phyloP scores from a whole-genome alignment of 2,329 filamentous ascomycete genomes.

The Aspergillus fumigatiaffinis region DNA sequence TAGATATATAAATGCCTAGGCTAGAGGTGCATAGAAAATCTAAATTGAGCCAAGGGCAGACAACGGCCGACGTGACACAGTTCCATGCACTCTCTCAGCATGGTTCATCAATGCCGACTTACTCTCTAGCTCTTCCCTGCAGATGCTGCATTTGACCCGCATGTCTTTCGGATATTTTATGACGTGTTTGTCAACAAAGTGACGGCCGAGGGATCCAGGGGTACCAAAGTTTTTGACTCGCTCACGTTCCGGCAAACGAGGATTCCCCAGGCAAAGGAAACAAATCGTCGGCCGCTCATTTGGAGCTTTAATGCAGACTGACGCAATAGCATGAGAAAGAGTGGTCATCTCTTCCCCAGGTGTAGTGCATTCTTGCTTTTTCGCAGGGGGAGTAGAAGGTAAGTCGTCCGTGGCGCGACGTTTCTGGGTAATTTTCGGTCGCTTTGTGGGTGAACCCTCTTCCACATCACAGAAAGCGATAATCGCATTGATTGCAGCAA shows the following conservation, averaged over 20 bases:
- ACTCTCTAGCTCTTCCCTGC: constrained; percentile 10
- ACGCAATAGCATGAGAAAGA: constrained; percentile 13
- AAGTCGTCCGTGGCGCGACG: constrained; percentile 5
- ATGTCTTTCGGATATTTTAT: constrained; percentile 16
- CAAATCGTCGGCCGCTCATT: constrained; percentile 17
- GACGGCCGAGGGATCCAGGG: constrained; percentile 18
- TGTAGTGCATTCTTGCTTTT: constrained; percentile 8
- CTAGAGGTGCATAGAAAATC: constrained; percentile 2
- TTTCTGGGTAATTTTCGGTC: constrained; percentile 9
- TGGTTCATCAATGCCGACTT: constrained; percentile 17
- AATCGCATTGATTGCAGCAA: constrained; percentile 22
- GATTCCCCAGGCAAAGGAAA: constrained; percentile 18
- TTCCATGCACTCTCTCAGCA: constrained; percentile 15
- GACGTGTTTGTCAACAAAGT: constrained; percentile 18
- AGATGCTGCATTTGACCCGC: constrained; percentile 16
- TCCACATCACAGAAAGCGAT: constrained; percentile 23
- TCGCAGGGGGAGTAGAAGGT: constrained; percentile 9
- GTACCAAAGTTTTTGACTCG: constrained; percentile 12
- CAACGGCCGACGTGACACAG: constrained; percentile 10
- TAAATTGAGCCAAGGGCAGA: constrained; percentile 11
- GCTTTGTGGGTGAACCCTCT: constrained; percentile 21
- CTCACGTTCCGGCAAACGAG: constrained; percentile 10
- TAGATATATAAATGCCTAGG: neutral
- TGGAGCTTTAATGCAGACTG: constrained; percentile 14
- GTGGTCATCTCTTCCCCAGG: constrained; percentile 4